Base-by-base conservation (phyloP, 345 rosid species). In the Ceriops zippeliana region DNA sequence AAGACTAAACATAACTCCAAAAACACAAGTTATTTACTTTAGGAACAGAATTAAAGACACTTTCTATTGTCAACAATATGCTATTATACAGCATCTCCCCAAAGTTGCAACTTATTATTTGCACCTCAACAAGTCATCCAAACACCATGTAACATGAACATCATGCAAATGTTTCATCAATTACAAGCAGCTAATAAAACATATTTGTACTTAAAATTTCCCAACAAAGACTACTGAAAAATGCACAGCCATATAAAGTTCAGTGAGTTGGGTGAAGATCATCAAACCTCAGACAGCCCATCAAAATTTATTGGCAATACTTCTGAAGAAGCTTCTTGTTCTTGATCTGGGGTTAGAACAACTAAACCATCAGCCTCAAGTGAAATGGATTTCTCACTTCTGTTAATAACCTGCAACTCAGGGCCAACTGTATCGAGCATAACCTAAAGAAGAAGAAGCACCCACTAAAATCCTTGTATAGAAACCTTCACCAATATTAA, bases 351-450 rank as follows among this genome's bases (percentile, higher is more conserved):
- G 5, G 97, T 95, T 82, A 95, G 75, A 74, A 88, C 72, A 59
- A 95, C 97, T 66, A 71, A 62, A 26, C 73, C 99, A 80, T 91
- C 90, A 15, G 87, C 93, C 85, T 74, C 66, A 52, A 95, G 90
- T 22, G 93, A 78, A 71, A 95, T 95, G 62, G 92, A 52, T 65
- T 80, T 84, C 85, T 84, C 97, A 58, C 76, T 76, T 66, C 83
- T 91, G 75, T 95, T 95, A 73, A 87, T 75, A 51, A 95, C 97
- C 88, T 90, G 96, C 78, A 95, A 69, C 80, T 95, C 99, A 16
- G 99, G 81, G 49, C 99, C 99, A 30, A 91, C 96, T 0, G 96
- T 91, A 65, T 95, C 99, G 77, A 95, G 80, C 99, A 91, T 91
- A 78, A 91, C 97, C 97, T 95, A 72, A 70, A 22, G 6, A 24